Evolutionary conservation across 768 basidiomycete species (phyloP).

Genomic region (Cyathus striatus): DNA sequence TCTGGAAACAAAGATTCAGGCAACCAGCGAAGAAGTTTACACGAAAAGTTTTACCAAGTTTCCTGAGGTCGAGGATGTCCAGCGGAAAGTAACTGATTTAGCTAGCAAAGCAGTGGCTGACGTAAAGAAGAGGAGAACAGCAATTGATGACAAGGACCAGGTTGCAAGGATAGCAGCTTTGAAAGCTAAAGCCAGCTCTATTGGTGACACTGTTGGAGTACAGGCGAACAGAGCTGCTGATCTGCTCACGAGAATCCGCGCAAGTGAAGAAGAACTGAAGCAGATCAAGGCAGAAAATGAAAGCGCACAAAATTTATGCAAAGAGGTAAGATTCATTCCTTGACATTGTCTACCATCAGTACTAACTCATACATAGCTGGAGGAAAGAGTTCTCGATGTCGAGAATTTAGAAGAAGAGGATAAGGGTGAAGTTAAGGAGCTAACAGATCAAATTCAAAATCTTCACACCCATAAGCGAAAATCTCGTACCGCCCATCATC

Average conservation of each 20-base stretch:
- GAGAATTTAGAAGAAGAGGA: background rate
- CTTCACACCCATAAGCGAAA: constrained; percentile 12
- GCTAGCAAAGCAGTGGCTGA: background rate
- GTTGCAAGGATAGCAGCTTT: constrained; percentile 2
- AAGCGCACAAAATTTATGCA: constrained; percentile 28
- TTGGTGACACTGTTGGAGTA: background rate
- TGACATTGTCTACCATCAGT: no score
- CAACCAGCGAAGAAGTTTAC: constrained; percentile 12
- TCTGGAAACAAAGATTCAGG: constrained; percentile 10
- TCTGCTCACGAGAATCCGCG: constrained; percentile 12
- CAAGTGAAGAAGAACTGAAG: constrained; percentile 17
- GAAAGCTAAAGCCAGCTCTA: background rate
- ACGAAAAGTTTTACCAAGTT: constrained; percentile 3
- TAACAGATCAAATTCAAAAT: constrained; percentile 9
- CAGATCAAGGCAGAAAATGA: constrained; percentile 31
- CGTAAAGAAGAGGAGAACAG: background rate
- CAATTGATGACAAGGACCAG: background rate
- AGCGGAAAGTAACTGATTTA: constrained; percentile 60
- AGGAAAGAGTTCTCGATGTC: no score
- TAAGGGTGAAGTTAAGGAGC: background rate
- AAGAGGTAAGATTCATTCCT: constrained; percentile 10
- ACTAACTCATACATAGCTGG: no score
- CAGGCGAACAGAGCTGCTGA: constrained; percentile 4
- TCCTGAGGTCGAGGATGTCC: constrained; percentile 53
- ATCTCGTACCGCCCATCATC: constrained; percentile 8